Evolutionary conservation across 2,329 filamentous ascomycete genomes (phyloP).

Genomic region (Didymella lethalis): DNA sequence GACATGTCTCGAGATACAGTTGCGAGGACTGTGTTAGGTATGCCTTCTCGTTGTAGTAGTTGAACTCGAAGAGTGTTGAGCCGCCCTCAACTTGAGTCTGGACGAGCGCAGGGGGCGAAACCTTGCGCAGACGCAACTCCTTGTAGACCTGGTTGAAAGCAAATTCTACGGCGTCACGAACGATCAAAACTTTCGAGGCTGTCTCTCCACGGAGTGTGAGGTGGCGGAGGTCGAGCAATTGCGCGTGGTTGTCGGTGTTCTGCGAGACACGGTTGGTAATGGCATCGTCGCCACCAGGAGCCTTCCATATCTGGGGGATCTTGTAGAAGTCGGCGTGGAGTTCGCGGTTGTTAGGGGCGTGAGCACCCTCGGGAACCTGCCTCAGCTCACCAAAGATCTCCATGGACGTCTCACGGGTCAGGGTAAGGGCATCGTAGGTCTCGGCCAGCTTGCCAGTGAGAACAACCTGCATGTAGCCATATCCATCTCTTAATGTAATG

Average conservation of each 20-base stretch:
- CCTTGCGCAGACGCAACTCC: conserved; percentile 79
- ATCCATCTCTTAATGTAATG: conserved; percentile 84
- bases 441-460: conserved; percentile 82
- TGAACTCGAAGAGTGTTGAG: conserved; percentile 85
- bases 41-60: conserved; percentile 88
- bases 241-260: conserved; percentile 70
- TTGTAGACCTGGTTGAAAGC: conserved; percentile 83
- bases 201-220: conserved; percentile 85
- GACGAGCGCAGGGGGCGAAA: conserved; percentile 87
- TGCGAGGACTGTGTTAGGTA: conserved; percentile 98
- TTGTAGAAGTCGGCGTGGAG: conserved; percentile 90
- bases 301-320: conserved; percentile 71
- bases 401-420: conserved; percentile 88
- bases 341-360: conserved; percentile 84
- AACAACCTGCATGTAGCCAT: conserved; percentile 85
- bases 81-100: conserved; percentile 96
- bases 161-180: conserved; percentile 80
- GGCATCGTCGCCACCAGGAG: conserved; percentile 86
- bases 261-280: conserved; percentile 83
- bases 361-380: conserved; percentile 77
- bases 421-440: conserved; percentile 88
- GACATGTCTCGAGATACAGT: conserved; percentile 93
- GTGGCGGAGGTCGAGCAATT: conserved; percentile 82
- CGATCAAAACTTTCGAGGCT: conserved; percentile 84
- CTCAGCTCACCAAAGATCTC: conserved; percentile 84